These are phyloP conservation scores for Leccinellum luteum DNA, from an alignment of 768 basidiomycete species.

Conservation along the genomic window DNA sequence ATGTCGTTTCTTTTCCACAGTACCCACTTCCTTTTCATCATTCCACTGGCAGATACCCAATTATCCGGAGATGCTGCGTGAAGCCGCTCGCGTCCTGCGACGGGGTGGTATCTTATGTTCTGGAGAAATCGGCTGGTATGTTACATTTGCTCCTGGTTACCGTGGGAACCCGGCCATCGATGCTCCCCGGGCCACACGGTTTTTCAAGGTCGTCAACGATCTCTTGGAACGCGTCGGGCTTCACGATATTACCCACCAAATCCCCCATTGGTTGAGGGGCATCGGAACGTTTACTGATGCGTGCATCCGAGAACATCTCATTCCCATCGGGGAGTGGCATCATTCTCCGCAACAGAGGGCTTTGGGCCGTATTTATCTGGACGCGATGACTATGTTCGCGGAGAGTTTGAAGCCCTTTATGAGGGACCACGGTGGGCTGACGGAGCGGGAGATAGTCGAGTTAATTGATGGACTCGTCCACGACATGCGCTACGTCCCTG, in stretches of 20 bases:
- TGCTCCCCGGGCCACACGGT: constrained; percentile 26
- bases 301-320: constrained; percentile 30
- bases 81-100: constrained; percentile 62
- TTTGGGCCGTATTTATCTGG: constrained; percentile 44
- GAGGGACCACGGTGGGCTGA: constrained; percentile 35
- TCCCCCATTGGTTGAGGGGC: constrained; percentile 38
- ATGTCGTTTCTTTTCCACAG: constrained; percentile 28
- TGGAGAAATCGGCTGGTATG: constrained; percentile 53
- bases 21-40: constrained; percentile 13
- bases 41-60: constrained; percentile 46
- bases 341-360: constrained; percentile 29
- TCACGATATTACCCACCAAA: constrained; percentile 32
- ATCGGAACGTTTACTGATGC: constrained; percentile 44
- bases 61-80: constrained; percentile 51
- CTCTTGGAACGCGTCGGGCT: constrained; percentile 39
- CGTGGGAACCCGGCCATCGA: constrained; percentile 24
- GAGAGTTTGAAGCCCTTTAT: constrained; percentile 51
- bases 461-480: constrained; percentile 41
- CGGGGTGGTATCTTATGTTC: constrained; percentile 71
- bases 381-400: constrained; percentile 41
- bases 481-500: constrained; percentile 46
- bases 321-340: constrained; percentile 62
- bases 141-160: constrained; percentile 38
- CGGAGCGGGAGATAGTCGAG: constrained; percentile 35
- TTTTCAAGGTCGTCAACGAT: constrained; percentile 42